Evolutionary conservation across 2,329 filamentous ascomycete genomes (phyloP), one percentile per base, ranked within the genome.

Genomic region (Tolypocladium sp.): DNA sequence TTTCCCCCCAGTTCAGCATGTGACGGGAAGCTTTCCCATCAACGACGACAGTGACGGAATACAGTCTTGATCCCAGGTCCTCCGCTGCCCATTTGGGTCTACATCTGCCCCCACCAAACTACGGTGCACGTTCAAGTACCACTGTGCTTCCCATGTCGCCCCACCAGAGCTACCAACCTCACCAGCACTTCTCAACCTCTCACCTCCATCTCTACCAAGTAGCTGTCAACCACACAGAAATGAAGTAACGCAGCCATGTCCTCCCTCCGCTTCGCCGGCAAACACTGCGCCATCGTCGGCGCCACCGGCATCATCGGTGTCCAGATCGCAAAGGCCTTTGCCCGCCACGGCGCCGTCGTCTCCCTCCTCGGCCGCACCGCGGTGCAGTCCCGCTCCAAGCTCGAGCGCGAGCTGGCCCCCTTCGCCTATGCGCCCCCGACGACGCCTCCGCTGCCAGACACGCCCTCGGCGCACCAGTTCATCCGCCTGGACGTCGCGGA

Each of bases 221-320:
- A n/a, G n/a, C n/a, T n/a, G 1, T 17, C 49, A 22, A 22, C 27
- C 9, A n/a, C 49, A 27, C 30, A 4, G 4, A 37, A 13, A 37
- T 53, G 49, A 30, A 22, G 49, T 37, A 37, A n/a, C 27, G 49
- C 30, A 49, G 27, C 7, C 35, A 49, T 38, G 56, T 71, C 54
- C 66, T 59, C 68, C 30, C 67, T 73, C 62, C 66, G 70, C 56
- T 71, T 84, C 58, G 67, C 66, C 49, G 78, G 79, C 59, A 81
- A 81, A 62, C 78, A 76, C 60, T 81, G 77, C 69, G 76, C 89
- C 68, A 78, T 92, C 57, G 89, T 88, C 2, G 89, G 89, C 55
- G 88, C 82, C 25, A 88, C 86, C 51, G 84, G 87, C 25, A 84
- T 86, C 57, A 91, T 92, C 64, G 89, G 89, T 52, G 76, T 79